Conservation (phyloP, 176 grass and related monocot genomes). For the Eleusine indica region DNA sequence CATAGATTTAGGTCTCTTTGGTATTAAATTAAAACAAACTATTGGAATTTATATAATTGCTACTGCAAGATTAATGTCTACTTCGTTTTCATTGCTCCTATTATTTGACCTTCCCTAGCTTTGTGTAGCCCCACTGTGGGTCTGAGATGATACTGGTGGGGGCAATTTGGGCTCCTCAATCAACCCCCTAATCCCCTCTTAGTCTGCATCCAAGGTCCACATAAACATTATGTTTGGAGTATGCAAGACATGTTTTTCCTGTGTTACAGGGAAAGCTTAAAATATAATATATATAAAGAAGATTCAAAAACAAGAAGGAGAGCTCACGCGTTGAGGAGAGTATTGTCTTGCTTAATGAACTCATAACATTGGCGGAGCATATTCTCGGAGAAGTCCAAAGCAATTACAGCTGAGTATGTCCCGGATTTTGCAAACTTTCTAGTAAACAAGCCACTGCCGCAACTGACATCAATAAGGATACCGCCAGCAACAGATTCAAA, state of each 20-base stretch:
- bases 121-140: background rate
- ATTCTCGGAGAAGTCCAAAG: conserved; percentile 96
- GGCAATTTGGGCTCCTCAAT: background rate
- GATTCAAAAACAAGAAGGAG: conserved; percentile 26
- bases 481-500: conserved; percentile 72
- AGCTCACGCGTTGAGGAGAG: conserved; percentile 67
- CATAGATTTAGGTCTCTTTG: background rate
- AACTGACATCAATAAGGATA: conserved; percentile 85
- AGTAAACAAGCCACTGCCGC: conserved; percentile 90
- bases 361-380: conserved; percentile 96
- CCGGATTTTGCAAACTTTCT: conserved; percentile 89
- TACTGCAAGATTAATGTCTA: background rate
- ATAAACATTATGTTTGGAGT: background rate
- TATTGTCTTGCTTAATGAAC: conserved; percentile 80
- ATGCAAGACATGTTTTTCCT: background rate
- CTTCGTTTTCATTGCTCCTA: background rate
- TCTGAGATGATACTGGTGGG: background rate
- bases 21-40: background rate
- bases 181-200: conserved; percentile 4
- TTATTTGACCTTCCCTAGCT: background rate
- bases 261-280: background rate
- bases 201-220: background rate
- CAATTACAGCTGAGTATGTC: conserved; percentile 81
- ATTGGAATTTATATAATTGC: background rate
- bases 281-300: background rate